Evolutionary conservation across 441 rosid genomes (phyloP), one percentile per base, ranked within the genome.

Genomic region (Croton setiger): DNA sequence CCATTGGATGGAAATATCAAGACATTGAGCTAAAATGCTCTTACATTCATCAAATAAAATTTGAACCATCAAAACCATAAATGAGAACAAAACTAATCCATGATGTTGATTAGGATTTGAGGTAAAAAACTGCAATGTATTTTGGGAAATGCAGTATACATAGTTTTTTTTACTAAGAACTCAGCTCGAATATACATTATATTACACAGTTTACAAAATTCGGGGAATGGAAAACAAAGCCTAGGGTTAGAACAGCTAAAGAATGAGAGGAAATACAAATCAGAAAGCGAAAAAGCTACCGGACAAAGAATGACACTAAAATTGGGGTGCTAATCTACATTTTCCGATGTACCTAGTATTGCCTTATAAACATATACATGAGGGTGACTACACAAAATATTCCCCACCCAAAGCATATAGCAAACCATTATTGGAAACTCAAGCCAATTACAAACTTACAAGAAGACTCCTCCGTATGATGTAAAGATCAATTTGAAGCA

Each of bases 271-370:
- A 58, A 69, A 56, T 55, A 36, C 65, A 74, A 62, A 76, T 55
- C 56, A 21, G 59, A 72, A 63, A 56, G 49, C 69, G 60, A 47
- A 23, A 27, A 51, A 60, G 58, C 76, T 74, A 69, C 43, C 68
- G 70, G 76, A 79, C 87, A 83, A 87, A 77, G 81, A 85, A 85
- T 78, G 75, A 54, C 63, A 33, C 77, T 64, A 66, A 39, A 64
- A 70, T 67, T 56, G 51, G 59, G 78, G 61, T 23, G 64, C 79
- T 81, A 80, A 74, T 82, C 79, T 83, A 83, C 79, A 75, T 55
- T 73, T 75, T 66, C 44, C 43, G 71, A 63, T 64, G 66, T 75
- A 77, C 79, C 87, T 81, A 75, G 64, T 66, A 67, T 66, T 65
- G 70, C 57, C 71, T 18, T 69, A 54, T 68, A 59, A 48, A 67